Evolutionary conservation across 2,329 filamentous ascomycete genomes (phyloP), one percentile per base, ranked within the genome.

Genomic region (Phoma sp.): DNA sequence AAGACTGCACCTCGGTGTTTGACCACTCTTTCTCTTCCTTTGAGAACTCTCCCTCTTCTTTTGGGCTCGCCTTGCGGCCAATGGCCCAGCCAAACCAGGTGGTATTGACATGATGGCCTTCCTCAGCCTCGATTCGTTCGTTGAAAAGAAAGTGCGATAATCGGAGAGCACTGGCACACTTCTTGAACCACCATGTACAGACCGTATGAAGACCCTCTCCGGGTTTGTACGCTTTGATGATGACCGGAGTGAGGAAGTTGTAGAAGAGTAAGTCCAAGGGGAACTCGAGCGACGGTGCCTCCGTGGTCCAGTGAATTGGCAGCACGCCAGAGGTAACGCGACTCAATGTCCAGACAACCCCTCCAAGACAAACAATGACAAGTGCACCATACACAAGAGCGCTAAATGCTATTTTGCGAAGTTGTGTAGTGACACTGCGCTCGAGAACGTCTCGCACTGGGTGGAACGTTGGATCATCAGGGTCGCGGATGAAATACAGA

Each of bases 391-490:
- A 99, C 2, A 99, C 93, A 52, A 98, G 86, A 13, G 93, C 96
- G 58, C 93, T 97, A 70, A 98, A 98, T 2, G 93, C 83, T 43
- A 99, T 99, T 77, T 99, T 99, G 51, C 93, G 87, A 30, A 99
- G 84, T 75, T 99, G 95, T 0, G 93, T 96, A 10, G 89, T 87
- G 43, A 99, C 89, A 64, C 89, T 96, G 30, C 95, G 88, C 74
- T 99, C 95, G 14, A 99, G 83, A 10, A 99, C 95, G 74, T 99
- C 95, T 33, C 96, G 90, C 4, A 99, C 93, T 0, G 95, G 95
- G 71, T 99, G 95, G 74, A 99, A 99, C 10, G 95, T 96, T 7
- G 96, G 95, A 74, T 99, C 95, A 73, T 99, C 96, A 6, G 95
- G 95, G 73, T 99, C 96, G 59, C 95, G 87, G 66, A 99, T 99